Percentiles rank a stretch among this genome's conserved stretches.
Conservation (phyloP, 345 rosid species). For the Brassica napus region DNA sequence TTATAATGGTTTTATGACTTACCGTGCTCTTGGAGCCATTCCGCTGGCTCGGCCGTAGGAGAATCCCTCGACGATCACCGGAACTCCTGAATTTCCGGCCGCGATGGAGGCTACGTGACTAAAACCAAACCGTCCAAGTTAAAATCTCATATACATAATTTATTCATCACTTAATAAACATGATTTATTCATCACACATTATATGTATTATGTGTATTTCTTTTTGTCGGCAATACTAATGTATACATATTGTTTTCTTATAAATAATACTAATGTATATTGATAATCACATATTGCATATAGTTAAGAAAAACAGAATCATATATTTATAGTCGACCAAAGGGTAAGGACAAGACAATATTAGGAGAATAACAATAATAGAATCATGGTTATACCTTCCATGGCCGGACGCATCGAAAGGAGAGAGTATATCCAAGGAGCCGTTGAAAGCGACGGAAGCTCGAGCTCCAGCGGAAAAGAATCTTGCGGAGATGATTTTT, state of each 20-base stretch:
- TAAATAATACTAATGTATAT: background rate
- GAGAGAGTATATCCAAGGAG: conserved; percentile 78
- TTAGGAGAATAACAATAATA: background rate
- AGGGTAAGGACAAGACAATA: background rate
- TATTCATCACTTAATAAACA: background rate
- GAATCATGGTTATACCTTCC: conserved; percentile 56
- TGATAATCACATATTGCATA: background rate
- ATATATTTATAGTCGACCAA: conserved; percentile 1
- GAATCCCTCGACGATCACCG: conserved; percentile 70
- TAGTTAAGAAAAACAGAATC: background rate
- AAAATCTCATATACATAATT: background rate
- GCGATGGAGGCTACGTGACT: conserved; percentile 89
- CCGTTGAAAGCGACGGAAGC: conserved; percentile 54
- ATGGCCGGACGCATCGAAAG: conserved; percentile 75
- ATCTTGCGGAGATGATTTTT: conserved; percentile 71
- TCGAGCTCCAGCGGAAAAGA: conserved; percentile 83
- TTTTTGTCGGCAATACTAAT: background rate
- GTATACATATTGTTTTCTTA: background rate
- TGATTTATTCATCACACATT: background rate
- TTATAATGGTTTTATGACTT: conserved; percentile 1
- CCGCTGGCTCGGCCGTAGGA: conserved; percentile 76
- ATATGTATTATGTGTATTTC: background rate
- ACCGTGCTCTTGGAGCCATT: conserved; percentile 91
- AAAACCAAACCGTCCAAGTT: conserved; percentile 23
- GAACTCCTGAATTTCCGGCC: conserved; percentile 78